Evolutionary conservation across 495 filamentous ascomycete species (phyloP).

Genomic region (Durotheca rogersii): DNA sequence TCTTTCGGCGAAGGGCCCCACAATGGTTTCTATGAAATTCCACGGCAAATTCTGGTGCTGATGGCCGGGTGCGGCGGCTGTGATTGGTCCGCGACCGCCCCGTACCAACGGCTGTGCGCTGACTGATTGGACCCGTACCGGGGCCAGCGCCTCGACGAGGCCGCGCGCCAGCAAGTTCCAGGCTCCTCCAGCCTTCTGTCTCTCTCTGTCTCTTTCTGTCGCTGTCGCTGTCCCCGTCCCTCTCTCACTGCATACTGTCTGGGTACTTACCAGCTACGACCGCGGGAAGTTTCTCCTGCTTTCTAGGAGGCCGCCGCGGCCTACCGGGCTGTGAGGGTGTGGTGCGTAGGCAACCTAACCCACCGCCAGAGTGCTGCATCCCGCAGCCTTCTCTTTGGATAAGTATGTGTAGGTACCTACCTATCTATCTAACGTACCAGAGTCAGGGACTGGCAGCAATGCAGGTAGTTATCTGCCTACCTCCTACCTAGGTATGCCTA

Average conservation of each 20-base stretch:
- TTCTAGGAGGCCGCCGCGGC: conserved; percentile 17
- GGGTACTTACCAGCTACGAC: too few species aligned
- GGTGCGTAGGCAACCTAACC: too few species aligned
- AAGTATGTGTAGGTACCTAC: too few species aligned
- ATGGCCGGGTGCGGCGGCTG: conserved; percentile 2
- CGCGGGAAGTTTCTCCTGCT: conserved; percentile 28
- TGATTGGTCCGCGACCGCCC: conserved; percentile 27
- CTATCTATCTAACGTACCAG: too few species aligned
- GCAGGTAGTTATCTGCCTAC: too few species aligned
- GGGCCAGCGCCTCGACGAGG: conserved; percentile 10
- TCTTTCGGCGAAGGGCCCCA: conserved; percentile 36
- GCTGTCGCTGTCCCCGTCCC: conserved; percentile 10
- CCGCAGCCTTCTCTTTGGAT: too few species aligned
- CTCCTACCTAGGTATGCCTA: too few species aligned
- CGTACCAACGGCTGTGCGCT: conserved; percentile 27
- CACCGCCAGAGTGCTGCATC: too few species aligned
- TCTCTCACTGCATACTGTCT: conserved; percentile 8
- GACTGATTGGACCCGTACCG: conserved; percentile 29
- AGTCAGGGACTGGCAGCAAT: too few species aligned
- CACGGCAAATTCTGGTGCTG: conserved; percentile 31
- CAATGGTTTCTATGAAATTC: conserved; percentile 41
- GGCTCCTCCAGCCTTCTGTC: not conserved
- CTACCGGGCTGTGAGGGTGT: not conserved
- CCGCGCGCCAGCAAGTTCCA: conserved; percentile 3
- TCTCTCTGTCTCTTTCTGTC: not conserved